Evolutionary conservation across 169 alveolate species (phyloP).

Genomic region (Plasmodium cynomolgi): DNA sequence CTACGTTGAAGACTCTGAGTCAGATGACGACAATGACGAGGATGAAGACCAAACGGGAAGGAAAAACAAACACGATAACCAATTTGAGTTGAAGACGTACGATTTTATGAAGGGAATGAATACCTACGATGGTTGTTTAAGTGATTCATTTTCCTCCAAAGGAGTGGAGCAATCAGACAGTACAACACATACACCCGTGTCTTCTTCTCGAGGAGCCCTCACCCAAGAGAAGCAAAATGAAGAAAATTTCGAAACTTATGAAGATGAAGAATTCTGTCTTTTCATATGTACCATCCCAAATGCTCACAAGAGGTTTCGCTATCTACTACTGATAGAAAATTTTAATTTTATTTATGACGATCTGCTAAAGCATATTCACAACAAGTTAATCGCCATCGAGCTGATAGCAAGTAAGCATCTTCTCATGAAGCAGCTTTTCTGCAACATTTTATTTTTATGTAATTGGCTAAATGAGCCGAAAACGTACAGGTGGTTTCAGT

Average conservation of each 20-base stretch:
- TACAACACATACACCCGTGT: background rate
- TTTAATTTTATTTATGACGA: conserved; percentile 67
- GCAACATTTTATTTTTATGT: conserved; percentile 56
- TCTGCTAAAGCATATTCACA: conserved; percentile 34
- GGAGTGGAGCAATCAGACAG: background rate
- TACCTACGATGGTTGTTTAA: conserved; percentile 4
- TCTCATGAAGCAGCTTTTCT: conserved; percentile 54
- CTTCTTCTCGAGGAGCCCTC: background rate
- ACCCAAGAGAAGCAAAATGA: background rate
- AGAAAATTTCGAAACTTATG: conserved; percentile 10
- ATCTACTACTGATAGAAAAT: conserved; percentile 60
- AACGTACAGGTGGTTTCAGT: conserved; percentile 55
- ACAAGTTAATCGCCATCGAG: conserved; percentile 43
- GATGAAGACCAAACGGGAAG: background rate
- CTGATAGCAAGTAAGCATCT: conserved; percentile 50
- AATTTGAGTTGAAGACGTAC: conserved; percentile 23
- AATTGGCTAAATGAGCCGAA: conserved; percentile 70
- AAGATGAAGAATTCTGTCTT: conserved; percentile 70
- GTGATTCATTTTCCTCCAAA: background rate
- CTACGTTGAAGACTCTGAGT: background rate
- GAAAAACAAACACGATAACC: conserved; percentile 8
- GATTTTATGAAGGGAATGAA: conserved; percentile 62
- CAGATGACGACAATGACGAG: background rate
- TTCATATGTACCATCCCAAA: conserved; percentile 50
- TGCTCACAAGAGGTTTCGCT: conserved; percentile 44